A percentile compares a stretch with the other conserved stretches of the same genome.
Conservation (phyloP, 495 filamentous ascomycete species). For the Usnea hakonensis region DNA sequence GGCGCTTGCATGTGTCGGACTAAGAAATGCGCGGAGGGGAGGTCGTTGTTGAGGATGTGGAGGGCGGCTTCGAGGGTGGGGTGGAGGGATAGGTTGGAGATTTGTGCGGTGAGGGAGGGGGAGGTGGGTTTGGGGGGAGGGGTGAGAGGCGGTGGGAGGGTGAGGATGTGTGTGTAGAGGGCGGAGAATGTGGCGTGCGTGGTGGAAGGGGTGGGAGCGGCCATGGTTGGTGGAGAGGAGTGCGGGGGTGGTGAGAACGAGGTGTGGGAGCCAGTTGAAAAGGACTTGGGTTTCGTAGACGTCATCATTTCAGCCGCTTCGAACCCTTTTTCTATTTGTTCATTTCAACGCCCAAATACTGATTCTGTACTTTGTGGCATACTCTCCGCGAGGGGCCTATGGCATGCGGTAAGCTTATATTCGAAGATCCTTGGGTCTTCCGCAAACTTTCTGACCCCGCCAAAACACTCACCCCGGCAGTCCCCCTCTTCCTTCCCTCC, state of each 20-base stretch:
- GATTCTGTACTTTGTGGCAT: neutral
- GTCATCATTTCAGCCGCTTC: slow-evolving; percentile 3
- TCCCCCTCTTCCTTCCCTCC: too few relatives aligned
- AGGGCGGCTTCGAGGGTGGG: slow-evolving; percentile 40
- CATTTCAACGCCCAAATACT: neutral
- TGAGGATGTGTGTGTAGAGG: slow-evolving; percentile 22
- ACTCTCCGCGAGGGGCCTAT: neutral
- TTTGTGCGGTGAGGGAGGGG: slow-evolving; percentile 24
- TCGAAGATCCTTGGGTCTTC: too few relatives aligned
- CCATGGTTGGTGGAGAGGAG: neutral
- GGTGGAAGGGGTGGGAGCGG: neutral
- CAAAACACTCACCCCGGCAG: too few relatives aligned
- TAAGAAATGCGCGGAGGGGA: slow-evolving; percentile 41
- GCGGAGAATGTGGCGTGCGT: slow-evolving; percentile 19
- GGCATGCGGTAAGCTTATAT: neutral
- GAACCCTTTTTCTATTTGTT: too few relatives aligned
- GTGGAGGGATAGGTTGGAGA: slow-evolving; percentile 35
- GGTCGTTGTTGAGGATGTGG: slow-evolving; percentile 40
- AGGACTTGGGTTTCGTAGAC: neutral
- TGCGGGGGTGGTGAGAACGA: too few relatives aligned
- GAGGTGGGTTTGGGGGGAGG: slow-evolving; percentile 25
- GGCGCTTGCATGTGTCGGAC: slow-evolving; percentile 41
- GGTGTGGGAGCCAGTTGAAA: neutral
- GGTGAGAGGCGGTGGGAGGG: slow-evolving; percentile 24
- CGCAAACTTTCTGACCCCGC: too few relatives aligned